Evolutionary conservation across 129 eudicot genomes (phyloP), one percentile per base, ranked within the genome.

Genomic region (Pulicaria dysenterica): DNA sequence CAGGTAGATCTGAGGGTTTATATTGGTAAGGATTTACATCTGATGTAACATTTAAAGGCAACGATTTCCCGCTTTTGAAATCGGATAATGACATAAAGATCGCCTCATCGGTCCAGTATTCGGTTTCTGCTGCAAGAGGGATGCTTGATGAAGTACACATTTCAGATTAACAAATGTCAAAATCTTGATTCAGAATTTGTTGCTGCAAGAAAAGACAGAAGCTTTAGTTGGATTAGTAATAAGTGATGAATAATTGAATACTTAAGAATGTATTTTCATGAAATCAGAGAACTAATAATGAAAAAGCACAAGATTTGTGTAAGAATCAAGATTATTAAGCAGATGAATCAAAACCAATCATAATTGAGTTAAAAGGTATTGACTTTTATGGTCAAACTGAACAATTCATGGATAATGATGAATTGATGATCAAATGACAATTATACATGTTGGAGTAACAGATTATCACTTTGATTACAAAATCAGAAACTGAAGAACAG

Each of bases 1-100:
- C 91, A 40, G 96, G 91, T 72, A 90, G 87, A 64, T 79, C 64
- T 42, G 87, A 79, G n/a, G 96, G 96, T 54, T 14, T 56, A 73
- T 43, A 68, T 50, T 64, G 80, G 70, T 80, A 90, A 41, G 95
- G 96, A 84, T 83, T 83, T 13, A 85, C 58, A 73, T 90, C 91
- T 3, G 63, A 61, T 15, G 75, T 61, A 45, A 87, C 87, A 19
- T 81, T 65, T 1, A 10, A 45, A 0, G 91, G 91, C 45, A 85
- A 72, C 64, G 82, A 77, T 19, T 70, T 73, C 48, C 87, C 91
- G 5, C 19, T 58, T 16, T 46, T 73, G 61, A 79, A 48, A 31
- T 73, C 53, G 2, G 67, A 66, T 46, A 90, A 68, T 5, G 64
- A 76, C 77, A 37, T 66, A 76, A 74, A 70, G 70, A 87, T 62